Evolutionary conservation across 176 grass and related monocot species (phyloP).

Genomic region (Aegilops longissima): DNA sequence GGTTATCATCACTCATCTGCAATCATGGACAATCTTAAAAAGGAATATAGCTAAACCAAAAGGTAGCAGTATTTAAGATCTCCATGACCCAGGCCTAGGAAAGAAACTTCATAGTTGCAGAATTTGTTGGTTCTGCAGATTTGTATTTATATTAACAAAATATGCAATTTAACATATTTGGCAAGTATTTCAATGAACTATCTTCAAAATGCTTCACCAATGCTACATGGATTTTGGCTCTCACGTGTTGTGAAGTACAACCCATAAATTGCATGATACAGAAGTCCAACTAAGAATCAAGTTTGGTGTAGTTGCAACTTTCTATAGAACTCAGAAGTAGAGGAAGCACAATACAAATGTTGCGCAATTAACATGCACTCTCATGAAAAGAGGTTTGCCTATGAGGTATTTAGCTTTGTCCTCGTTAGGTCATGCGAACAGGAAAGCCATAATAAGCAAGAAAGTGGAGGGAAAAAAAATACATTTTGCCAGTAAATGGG

Average conservation of each 20-base stretch:
- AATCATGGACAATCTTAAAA: constrained; percentile 4
- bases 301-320: not conserved
- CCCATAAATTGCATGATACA: not conserved
- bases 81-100: not conserved
- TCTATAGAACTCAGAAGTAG: not conserved
- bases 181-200: not conserved
- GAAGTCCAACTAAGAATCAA: not conserved
- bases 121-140: not conserved
- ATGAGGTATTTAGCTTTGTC: not conserved
- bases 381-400: not conserved
- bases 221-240: not conserved
- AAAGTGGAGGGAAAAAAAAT: not conserved
- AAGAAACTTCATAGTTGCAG: not conserved
- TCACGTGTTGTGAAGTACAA: not conserved
- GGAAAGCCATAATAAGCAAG: constrained; percentile 5
- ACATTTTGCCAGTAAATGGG: not conserved
- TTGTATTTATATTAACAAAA: not conserved
- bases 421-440: constrained; percentile 2
- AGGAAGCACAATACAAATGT: not conserved
- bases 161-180: not conserved
- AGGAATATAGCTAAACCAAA: constrained; percentile 7
- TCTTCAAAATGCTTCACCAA: not conserved
- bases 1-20: constrained; percentile 99
- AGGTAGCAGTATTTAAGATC: not conserved
- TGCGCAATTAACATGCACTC: not conserved